A percentile compares a stretch with the other conserved stretches of the same genome.
Evolutionary conservation across 1,284 basidiomycete species (phyloP).

Genomic region (Marasmius tenuissimus): DNA sequence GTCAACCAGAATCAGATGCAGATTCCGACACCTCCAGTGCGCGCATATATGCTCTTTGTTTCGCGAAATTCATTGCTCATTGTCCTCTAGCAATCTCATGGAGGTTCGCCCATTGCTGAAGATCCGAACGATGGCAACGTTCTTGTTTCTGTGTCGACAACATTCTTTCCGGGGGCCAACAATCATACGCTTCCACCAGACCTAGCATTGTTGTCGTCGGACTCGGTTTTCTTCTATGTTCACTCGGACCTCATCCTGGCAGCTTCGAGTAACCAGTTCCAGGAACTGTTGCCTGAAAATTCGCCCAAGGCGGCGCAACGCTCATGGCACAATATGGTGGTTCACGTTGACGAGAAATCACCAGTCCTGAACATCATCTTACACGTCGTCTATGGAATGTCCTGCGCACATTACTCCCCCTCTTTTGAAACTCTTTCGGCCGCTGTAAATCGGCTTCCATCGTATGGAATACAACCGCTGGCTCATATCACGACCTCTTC

Average conservation of each 20-base stretch:
- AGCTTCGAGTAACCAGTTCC: slow-evolving; percentile 56
- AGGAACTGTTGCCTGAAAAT: slow-evolving; percentile 41
- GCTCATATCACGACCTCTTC: slow-evolving; percentile 39
- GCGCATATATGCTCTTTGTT: slow-evolving; percentile 21
- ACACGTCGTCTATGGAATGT: slow-evolving; percentile 59
- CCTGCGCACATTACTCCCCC: slow-evolving; percentile 62
- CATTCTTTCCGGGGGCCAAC: slow-evolving; percentile 70
- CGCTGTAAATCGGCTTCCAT: slow-evolving; percentile 46
- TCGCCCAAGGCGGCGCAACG: slow-evolving; percentile 24
- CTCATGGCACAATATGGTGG: slow-evolving; percentile 39
- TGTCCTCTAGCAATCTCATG: slow-evolving; percentile 44
- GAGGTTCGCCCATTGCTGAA: slow-evolving; percentile 45
- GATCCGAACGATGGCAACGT: slow-evolving; percentile 37
- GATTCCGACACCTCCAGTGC: slow-evolving; percentile 67
- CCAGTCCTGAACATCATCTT: slow-evolving; percentile 60
- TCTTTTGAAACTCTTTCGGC: slow-evolving; percentile 45
- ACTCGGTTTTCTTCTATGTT: slow-evolving; percentile 76
- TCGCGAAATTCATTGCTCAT: slow-evolving; percentile 3
- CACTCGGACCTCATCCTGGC: slow-evolving; percentile 50
- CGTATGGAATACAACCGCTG: slow-evolving; percentile 52
- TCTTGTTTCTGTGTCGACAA: slow-evolving; percentile 75
- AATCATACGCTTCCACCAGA: slow-evolving; percentile 56
- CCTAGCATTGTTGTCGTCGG: slow-evolving; percentile 63
- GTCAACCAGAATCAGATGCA: slow-evolving; percentile 20
- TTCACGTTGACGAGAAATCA: slow-evolving; percentile 51